A percentile compares a stretch with the other conserved stretches of the same genome.
These are phyloP conservation scores for Vitis hybrid DNA, from an alignment of 177 flowering plant genomes.

Conservation along the genomic window DNA sequence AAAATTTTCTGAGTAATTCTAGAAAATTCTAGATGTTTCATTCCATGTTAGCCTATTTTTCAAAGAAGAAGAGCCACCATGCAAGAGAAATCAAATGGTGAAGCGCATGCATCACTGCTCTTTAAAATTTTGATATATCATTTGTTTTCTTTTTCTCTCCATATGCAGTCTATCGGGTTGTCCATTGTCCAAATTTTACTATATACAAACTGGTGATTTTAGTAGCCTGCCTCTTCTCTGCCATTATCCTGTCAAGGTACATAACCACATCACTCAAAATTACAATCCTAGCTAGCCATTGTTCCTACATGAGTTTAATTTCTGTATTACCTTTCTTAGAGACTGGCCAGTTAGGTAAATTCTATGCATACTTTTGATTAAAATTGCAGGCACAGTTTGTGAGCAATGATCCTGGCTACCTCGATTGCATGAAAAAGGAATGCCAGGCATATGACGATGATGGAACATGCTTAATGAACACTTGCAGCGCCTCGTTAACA, in stretches of 20 bases:
- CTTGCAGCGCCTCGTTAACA: conserved; percentile 54
- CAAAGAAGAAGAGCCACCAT: too few species aligned
- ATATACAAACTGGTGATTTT: conserved; percentile 71
- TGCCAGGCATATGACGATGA: conserved; percentile 34
- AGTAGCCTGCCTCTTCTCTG: conserved; percentile 73
- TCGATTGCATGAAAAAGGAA: conserved; percentile 51
- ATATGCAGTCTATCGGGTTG: conserved; percentile 50
- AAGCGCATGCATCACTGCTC: too few species aligned
- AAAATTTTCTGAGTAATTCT: too few species aligned
- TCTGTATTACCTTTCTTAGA: too few species aligned
- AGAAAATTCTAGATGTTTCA: too few species aligned
- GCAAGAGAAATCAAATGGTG: too few species aligned
- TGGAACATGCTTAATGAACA: conserved; percentile 32
- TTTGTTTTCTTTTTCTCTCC: background rate
- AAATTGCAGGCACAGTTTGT: conserved; percentile 58
- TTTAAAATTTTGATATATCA: background rate
- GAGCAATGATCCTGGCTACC: conserved; percentile 60
- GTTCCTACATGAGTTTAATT: too few species aligned
- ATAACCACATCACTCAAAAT: background rate
- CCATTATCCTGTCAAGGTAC: conserved; percentile 90
- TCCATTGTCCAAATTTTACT: conserved; percentile 23
- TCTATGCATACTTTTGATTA: background rate
- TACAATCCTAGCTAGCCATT: too few species aligned
- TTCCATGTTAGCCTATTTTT: too few species aligned
- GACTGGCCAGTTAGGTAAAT: too few species aligned